Percentiles rank a stretch among this genome's conserved stretches.
Evolutionary conservation across 2,329 filamentous ascomycete genomes (phyloP).

Genomic region (Neopestalotiopsis sp.): DNA sequence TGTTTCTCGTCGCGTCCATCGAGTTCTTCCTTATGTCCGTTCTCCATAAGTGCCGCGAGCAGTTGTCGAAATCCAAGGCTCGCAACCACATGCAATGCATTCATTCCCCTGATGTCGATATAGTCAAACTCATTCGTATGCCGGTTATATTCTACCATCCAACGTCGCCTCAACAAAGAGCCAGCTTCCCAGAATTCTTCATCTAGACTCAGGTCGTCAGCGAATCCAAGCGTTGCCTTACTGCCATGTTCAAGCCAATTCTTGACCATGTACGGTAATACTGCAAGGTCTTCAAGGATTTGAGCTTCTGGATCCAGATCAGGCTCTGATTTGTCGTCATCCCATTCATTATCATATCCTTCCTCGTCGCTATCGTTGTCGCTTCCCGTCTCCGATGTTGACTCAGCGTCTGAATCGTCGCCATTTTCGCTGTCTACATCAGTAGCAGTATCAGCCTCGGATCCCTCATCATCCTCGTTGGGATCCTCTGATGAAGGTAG

Average conservation of each 20-base stretch:
- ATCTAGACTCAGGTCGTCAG: conserved; percentile 44
- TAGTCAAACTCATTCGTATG: conserved; percentile 37
- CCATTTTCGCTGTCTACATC: conserved; percentile 14
- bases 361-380: not conserved
- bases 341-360: conserved; percentile 17
- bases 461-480: conserved; percentile 4
- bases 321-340: conserved; percentile 24
- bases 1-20: conserved; percentile 34
- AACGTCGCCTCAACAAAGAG: conserved; percentile 42
- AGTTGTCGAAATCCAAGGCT: conserved; percentile 45
- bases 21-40: conserved; percentile 42
- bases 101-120: conserved; percentile 34
- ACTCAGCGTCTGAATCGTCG: not conserved
- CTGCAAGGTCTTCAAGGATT: conserved; percentile 24
- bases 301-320: conserved; percentile 36
- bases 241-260: conserved; percentile 48
- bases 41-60: conserved; percentile 43
- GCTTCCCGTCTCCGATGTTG: conserved; percentile 10
- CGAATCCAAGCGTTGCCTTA: conserved; percentile 48
- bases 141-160: conserved; percentile 42
- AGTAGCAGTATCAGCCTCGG: conserved; percentile 19
- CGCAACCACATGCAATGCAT: conserved; percentile 45
- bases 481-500: conserved; percentile 20
- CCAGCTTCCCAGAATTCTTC: conserved; percentile 44
- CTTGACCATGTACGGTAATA: conserved; percentile 42